Conservation (phyloP, 148 eudicot species). For the Vaccinium corymbosum region DNA sequence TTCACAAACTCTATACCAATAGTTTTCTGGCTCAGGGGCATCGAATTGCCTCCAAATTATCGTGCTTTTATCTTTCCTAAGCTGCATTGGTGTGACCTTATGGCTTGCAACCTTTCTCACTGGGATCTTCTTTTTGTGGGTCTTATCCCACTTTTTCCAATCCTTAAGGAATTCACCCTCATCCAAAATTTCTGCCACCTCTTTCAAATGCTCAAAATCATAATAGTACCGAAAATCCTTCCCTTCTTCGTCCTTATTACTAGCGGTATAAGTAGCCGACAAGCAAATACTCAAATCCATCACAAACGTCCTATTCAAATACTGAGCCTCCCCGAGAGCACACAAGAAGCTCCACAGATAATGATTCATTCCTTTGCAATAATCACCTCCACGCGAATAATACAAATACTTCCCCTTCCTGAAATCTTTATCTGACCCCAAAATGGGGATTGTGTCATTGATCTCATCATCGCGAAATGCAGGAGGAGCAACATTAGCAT, state of each 20-base stretch:
- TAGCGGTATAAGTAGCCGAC: conserved; percentile 51
- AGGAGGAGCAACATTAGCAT: conserved; percentile 29
- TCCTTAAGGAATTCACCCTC: conserved; percentile 72
- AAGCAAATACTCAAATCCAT: conserved; percentile 86
- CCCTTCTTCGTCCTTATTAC: conserved; percentile 79
- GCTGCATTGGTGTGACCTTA: conserved; percentile 74
- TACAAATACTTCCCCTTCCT: conserved; percentile 78
- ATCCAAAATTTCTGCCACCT: conserved; percentile 73
- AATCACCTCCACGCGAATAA: conserved; percentile 94
- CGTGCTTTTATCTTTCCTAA: conserved; percentile 74
- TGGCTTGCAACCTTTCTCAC: conserved; percentile 59
- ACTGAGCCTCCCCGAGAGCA: conserved; percentile 92
- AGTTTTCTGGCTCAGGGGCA: conserved; percentile 86
- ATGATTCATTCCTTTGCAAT: conserved; percentile 95
- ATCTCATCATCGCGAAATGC: conserved; percentile 57
- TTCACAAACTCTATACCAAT: conserved; percentile 95
- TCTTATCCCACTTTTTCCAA: conserved; percentile 73
- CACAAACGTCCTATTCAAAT: conserved; percentile 81
- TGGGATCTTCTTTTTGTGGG: conserved; percentile 63
- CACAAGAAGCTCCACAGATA: conserved; percentile 92
- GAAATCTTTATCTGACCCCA: conserved; percentile 54
- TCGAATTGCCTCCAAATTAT: conserved; percentile 91
- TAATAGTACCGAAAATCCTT: conserved; percentile 89
- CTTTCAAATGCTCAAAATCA: conserved; percentile 93
- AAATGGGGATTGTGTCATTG: conserved; percentile 72